phyloP scores from a whole-genome alignment of 306 rosid genomes.

The Styphnolobium japonicum region DNA sequence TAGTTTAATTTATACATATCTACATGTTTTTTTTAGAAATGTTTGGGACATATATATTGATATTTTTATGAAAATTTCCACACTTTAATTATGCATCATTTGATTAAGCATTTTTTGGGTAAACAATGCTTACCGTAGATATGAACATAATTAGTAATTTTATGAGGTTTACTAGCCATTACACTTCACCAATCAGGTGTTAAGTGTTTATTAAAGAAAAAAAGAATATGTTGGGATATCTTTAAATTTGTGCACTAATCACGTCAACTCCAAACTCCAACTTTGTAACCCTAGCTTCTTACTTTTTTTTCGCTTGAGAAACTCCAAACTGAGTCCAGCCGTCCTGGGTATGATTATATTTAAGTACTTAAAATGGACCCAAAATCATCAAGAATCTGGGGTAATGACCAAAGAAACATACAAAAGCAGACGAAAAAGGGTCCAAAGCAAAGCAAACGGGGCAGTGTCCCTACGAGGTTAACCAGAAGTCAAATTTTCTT shows the following conservation, averaged over 20 bases:
- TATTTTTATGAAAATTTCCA: neutral
- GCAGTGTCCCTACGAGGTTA: constrained; percentile 17
- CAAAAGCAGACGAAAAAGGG: neutral
- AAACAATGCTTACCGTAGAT: neutral
- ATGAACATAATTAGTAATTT: too few relatives aligned
- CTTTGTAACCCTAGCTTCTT: neutral
- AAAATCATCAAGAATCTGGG: constrained; percentile 1
- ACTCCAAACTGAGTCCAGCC: neutral
- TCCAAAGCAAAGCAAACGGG: neutral
- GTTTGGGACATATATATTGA: too few relatives aligned
- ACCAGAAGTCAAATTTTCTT: constrained; percentile 3
- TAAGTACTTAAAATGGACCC: neutral
- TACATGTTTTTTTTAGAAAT: neutral
- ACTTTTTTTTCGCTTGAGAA: neutral
- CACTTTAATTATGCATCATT: neutral
- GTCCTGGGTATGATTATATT: neutral
- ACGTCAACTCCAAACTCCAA: neutral
- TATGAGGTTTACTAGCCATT: too few relatives aligned
- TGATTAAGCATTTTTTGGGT: neutral
- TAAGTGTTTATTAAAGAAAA: too few relatives aligned
- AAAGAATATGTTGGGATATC: neutral
- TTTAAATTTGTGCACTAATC: neutral
- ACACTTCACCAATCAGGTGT: too few relatives aligned
- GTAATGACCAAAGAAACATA: constrained; percentile 20
- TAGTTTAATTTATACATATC: neutral